A percentile compares a stretch with the other conserved stretches of the same genome.
Conservation (phyloP, 169 alveolate genomes). For the Plasmodium reichenowi region DNA sequence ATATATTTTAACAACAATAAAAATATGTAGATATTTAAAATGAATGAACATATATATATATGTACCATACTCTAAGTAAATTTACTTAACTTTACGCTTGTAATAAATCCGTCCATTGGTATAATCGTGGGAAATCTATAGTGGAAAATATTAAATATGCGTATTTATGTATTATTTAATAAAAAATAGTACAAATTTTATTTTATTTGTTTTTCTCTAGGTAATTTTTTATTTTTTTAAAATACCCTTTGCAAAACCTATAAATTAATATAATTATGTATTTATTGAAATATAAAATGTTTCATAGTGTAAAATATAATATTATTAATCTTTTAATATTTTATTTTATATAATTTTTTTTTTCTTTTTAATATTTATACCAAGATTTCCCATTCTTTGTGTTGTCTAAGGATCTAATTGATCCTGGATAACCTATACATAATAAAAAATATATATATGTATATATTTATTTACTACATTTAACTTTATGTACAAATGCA, state of each 20-base stretch:
- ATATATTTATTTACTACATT: neutral
- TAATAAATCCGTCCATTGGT: slow-evolving; percentile 76
- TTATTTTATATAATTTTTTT: neutral
- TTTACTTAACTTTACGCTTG: slow-evolving; percentile 67
- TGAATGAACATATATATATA: neutral
- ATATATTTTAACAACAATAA: too few relatives aligned
- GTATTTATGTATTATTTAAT: neutral
- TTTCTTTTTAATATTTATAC: slow-evolving; percentile 6
- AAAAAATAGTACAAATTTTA: neutral
- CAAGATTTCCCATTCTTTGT: slow-evolving; percentile 59
- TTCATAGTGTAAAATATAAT: neutral
- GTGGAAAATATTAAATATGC: neutral
- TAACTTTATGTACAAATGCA: neutral
- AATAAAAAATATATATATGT: neutral
- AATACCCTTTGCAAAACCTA: slow-evolving; percentile 77
- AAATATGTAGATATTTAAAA: too few relatives aligned
- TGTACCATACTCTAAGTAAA: slow-evolving; percentile 15
- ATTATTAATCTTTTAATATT: slow-evolving; percentile 3
- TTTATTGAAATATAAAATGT: neutral
- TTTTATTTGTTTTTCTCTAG: neutral
- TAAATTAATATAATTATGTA: neutral
- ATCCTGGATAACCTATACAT: slow-evolving; percentile 57
- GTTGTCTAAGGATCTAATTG: slow-evolving; percentile 59
- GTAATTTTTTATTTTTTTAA: neutral
- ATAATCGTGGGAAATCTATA: slow-evolving; percentile 72